Base-by-base conservation (phyloP, 2,329 filamentous ascomycete genomes). In the Trichophyton rubrum region DNA sequence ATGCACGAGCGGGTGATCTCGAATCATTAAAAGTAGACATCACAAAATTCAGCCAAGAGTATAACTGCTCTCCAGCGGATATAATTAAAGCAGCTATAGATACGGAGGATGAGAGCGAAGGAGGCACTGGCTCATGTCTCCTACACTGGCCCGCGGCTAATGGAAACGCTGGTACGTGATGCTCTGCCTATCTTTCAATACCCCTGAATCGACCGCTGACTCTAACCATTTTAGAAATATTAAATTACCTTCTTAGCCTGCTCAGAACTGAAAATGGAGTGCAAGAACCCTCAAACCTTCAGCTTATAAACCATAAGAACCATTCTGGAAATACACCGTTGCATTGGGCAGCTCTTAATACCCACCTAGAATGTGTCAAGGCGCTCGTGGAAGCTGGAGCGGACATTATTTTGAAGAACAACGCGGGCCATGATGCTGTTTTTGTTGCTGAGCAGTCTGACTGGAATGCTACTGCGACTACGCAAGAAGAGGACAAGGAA, bases 91-190 rank as follows among this genome's bases (percentile, higher is more conserved):
- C 83, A 13, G 87, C 88, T 24, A 83, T 85, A 65, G 90, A 96
- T 70, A 80, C 84, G 47, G 82, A 85, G 66, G 88, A 86, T 65
- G 88, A 89, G 61, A 95, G 90, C 64, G 87, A 86, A 59, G 78
- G 75, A 5, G 75, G 75, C 7, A 75, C 74, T 2, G 74, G 74
- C 0, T 72, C 71, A 3, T 75, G 74, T 62, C 68, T 84, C 55
- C 74, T 97, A 69, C 93, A 99, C 75, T 96, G 95, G 83, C 90
- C 91, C 6, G 85, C 89, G 24, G 93, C 89, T 27, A 99, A 99
- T 71, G 92, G 92, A 1, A 87, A 96, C 70, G 69, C 83, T 63
- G 87, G 90, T 91, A 80, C 68, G 78, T 72, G 53, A 27, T 22
- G 22, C 77, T n/a, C 24, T 15, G n/a, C 17, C 33, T 9, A 20